phyloP scores from a whole-genome alignment of 768 basidiomycete species.

The Pleurotus platypus region DNA sequence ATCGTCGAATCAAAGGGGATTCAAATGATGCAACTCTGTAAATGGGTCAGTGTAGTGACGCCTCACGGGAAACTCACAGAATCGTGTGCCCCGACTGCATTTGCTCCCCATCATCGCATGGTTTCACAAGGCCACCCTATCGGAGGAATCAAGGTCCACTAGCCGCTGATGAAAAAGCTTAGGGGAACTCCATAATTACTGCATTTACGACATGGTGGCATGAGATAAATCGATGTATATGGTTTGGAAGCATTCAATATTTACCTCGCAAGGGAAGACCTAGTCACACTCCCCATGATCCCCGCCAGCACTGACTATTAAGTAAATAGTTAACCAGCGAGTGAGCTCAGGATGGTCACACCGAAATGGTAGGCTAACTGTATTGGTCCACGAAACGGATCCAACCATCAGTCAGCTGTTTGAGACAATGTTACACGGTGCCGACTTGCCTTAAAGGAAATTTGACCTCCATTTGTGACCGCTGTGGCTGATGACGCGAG shows the following conservation, averaged over 20 bases:
- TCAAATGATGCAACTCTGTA: slow-evolving; percentile 6
- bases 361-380: background rate
- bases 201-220: slow-evolving; percentile 7
- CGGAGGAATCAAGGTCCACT: background rate
- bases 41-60: background rate
- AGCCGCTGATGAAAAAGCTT: slow-evolving; percentile 2
- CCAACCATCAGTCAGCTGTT: background rate
- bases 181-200: slow-evolving; percentile 3
- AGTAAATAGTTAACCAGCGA: too few species aligned
- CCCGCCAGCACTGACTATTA: background rate
- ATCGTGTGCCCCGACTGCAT: slow-evolving; percentile 3
- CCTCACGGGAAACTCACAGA: slow-evolving; percentile 8
- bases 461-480: background rate
- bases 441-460: background rate
- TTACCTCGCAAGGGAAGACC: slow-evolving; percentile 2
- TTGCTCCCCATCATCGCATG: slow-evolving; percentile 5
- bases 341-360: too few species aligned
- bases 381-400: background rate
- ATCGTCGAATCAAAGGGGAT: slow-evolving; percentile 6
- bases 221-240: slow-evolving; percentile 1
- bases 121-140: slow-evolving; percentile 4
- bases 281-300: background rate
- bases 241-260: background rate
- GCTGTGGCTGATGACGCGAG: too few species aligned
- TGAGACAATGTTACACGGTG: background rate